Evolutionary conservation across 345 rosid genomes (phyloP), one percentile per base, ranked within the genome.

Genomic region (Odontarrhena argentea): DNA sequence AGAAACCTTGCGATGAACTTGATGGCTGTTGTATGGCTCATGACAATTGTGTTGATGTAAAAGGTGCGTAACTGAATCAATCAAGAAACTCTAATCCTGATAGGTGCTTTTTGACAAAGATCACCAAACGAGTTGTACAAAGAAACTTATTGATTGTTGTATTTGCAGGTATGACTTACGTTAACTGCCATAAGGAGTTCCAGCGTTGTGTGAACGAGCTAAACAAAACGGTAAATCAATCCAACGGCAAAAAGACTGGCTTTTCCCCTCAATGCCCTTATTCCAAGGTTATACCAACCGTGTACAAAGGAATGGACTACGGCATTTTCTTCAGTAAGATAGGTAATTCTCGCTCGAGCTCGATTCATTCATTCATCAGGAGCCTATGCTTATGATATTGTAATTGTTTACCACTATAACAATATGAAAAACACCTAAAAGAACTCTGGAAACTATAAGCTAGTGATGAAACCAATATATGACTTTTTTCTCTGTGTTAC

Each of bases 11-110:
- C 62, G 97, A 93, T 55, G 92, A 79, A 70, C 81, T 91, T 24
- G 98, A 93, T 60, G 92, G 81, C 67, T 93, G 97, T 63, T 93
- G 97, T 77, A 72, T 88, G 89, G 71, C 63, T 36, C 97, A 93
- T 74, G 98, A 93, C 51, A 84, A 85, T 3, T 93, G 98, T 71
- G 92, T 88, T 13, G 88, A 38, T 43, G 65, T 77, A 54, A 84
- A 86, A 80, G 98, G 98, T 89, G 36, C 4, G 6, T 32, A 32
- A 3, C 32, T 1, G 51, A 9, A 30, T 10, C 26, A 56, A 37
- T 34, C 47, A 49, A 45, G 0, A 25, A 26, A 10, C 57, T 48
- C 3, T 68, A 0, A 8, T 24, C n/a, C n/a, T 37, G 32, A 28
- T 28, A 1, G 32, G 53, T 13, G 10, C 5, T 28, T 28, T 1